A percentile compares a stretch with the other conserved stretches of the same genome.
Conservation (phyloP, 352 stramenopile species). For the Hyphochytrium catenoides region DNA sequence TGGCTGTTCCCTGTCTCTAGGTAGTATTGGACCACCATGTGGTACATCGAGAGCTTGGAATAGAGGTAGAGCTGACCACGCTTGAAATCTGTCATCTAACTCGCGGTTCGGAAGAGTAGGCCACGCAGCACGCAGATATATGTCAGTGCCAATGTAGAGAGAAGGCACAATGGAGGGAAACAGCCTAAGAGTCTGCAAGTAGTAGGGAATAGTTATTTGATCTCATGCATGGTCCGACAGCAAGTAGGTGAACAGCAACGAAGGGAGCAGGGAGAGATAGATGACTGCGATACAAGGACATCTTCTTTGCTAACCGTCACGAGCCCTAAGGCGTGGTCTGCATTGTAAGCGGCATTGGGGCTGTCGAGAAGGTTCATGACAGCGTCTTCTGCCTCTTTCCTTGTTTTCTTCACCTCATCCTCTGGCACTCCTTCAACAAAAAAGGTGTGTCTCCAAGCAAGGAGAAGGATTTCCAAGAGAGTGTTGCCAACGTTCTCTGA, state of each 20-base stretch:
- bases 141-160: no score
- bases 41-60: conserved; percentile 78
- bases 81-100: conserved; percentile 25
- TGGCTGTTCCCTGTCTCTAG: conserved; percentile 71
- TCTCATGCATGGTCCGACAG: no score
- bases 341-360: conserved; percentile 65
- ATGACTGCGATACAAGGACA: background rate
- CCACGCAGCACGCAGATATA: no score
- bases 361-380: conserved; percentile 68
- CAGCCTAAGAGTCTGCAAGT: no score
- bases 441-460: conserved; percentile 11
- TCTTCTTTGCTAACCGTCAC: conserved; percentile 47
- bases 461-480: conserved; percentile 61
- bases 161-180: no score
- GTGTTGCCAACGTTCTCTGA: no score
- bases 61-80: conserved; percentile 77
- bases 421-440: conserved; percentile 13
- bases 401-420: conserved; percentile 15
- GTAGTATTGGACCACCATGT: conserved; percentile 80
- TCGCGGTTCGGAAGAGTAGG: no score
- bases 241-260: no score
- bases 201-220: no score
- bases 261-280: no score
- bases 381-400: conserved; percentile 39
- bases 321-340: conserved; percentile 74